A percentile compares a stretch with the other conserved stretches of the same genome.
Conservation (phyloP, 306 rosid genomes). For the Hylodesmum podocarpum region DNA sequence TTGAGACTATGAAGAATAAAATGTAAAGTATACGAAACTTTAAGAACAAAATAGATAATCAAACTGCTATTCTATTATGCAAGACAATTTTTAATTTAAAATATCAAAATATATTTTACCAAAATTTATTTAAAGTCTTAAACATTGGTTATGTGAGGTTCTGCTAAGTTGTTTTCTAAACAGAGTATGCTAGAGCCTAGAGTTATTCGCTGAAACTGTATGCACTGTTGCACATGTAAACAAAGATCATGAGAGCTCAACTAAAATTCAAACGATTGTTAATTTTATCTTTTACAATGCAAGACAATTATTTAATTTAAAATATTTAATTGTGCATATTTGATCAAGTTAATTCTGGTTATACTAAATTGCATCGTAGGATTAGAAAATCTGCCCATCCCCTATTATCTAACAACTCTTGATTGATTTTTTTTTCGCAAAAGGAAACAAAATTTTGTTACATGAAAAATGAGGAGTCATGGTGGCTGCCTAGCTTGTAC, state of each 20-base stretch:
- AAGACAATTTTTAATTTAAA: not conserved
- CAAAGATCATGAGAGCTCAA: too few species aligned
- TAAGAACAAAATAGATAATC: too few species aligned
- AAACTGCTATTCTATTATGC: not conserved
- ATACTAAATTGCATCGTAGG: not conserved
- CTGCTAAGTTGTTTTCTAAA: not conserved
- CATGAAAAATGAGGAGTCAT: constrained; percentile 16
- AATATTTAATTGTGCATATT: not conserved
- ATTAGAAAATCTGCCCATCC: not conserved
- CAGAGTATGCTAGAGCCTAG: too few species aligned
- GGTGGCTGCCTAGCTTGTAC: constrained; percentile 33
- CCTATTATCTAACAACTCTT: not conserved
- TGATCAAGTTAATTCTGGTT: not conserved
- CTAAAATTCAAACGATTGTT: too few species aligned
- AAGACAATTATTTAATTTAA: not conserved
- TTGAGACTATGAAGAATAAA: too few species aligned
- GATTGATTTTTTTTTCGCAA: constrained; percentile 6
- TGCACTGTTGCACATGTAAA: too few species aligned
- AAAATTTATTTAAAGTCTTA: too few species aligned
- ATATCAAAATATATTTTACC: too few species aligned
- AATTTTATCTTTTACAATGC: too few species aligned
- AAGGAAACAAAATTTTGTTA: constrained; percentile 50
- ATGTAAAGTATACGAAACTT: too few species aligned
- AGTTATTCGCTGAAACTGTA: too few species aligned
- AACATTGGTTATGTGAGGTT: not conserved